Evolutionary conservation across 495 filamentous ascomycete species (phyloP).

Genomic region (Talaromyces nanjingensis): DNA sequence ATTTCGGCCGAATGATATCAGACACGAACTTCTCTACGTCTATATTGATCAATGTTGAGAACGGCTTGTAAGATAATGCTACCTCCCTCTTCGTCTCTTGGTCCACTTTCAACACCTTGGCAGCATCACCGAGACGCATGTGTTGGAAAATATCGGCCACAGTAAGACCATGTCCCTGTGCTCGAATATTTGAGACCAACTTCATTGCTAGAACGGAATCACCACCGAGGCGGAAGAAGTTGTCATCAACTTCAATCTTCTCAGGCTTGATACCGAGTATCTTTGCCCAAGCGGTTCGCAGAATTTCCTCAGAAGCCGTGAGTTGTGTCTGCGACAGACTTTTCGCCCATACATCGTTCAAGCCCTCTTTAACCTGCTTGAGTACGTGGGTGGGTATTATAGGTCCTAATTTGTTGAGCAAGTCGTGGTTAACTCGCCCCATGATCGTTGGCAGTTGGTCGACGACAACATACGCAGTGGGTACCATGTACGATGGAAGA

Average conservation of each 20-base stretch:
- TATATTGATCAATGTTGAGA: constrained; percentile 28
- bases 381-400: constrained; percentile 17
- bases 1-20: constrained; percentile 20
- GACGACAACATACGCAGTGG: constrained; percentile 29
- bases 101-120: constrained; percentile 23
- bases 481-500: constrained; percentile 33
- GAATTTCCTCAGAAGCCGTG: constrained; percentile 27
- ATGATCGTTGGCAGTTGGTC: constrained; percentile 23
- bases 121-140: constrained; percentile 34
- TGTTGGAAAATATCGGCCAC: constrained; percentile 43
- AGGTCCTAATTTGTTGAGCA: constrained; percentile 7
- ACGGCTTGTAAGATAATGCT: constrained; percentile 21
- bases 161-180: constrained; percentile 24
- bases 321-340: constrained; percentile 16
- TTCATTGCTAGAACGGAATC: constrained; percentile 43
- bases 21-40: constrained; percentile 23
- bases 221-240: constrained; percentile 42
- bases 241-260: constrained; percentile 35
- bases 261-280: constrained; percentile 30
- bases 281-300: constrained; percentile 39
- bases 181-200: constrained; percentile 29
- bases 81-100: constrained; percentile 13
- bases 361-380: constrained; percentile 15
- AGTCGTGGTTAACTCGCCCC: constrained; percentile 28
- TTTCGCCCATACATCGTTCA: constrained; percentile 20